Evolutionary conservation across 495 filamentous ascomycete species (phyloP).

Genomic region (Amorphotheca resinae): DNA sequence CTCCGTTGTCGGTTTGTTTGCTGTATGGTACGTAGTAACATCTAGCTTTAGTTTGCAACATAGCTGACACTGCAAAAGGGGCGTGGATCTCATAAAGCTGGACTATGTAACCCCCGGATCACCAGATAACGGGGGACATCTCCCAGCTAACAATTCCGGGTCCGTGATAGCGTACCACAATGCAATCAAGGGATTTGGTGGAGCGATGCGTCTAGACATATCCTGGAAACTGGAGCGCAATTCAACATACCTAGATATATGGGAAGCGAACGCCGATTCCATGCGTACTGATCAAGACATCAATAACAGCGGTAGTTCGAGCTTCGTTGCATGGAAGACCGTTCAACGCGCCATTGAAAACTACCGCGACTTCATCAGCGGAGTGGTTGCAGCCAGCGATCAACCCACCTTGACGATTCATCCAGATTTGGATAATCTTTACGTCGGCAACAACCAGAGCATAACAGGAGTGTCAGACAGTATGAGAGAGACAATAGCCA

Average conservation of each 20-base stretch:
- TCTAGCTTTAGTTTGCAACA: too few relatives aligned
- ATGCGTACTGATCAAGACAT: conserved; percentile 24
- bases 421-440: conserved; percentile 24
- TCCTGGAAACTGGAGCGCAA: conserved; percentile 25
- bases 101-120: conserved; percentile 23
- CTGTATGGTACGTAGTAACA: too few relatives aligned
- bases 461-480: conserved; percentile 21
- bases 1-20: conserved; percentile 20
- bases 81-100: conserved; percentile 23
- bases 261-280: conserved; percentile 19
- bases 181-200: conserved; percentile 20
- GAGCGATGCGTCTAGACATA: conserved; percentile 22
- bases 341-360: conserved; percentile 24
- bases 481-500: conserved; percentile 20
- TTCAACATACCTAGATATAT: conserved; percentile 17
- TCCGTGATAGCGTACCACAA: conserved; percentile 19
- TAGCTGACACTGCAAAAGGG: too few relatives aligned
- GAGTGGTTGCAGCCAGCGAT: too few relatives aligned
- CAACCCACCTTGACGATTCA: conserved; percentile 20
- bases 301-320: conserved; percentile 17
- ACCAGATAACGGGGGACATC: conserved; percentile 16
- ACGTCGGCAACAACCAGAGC: conserved; percentile 18
- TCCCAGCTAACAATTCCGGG: conserved; percentile 15
- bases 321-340: conserved; percentile 19
- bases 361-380: conserved; percentile 23